These are phyloP conservation scores for Penicillium argentinense DNA, from an alignment of 495 filamentous ascomycete species.

Conservation along the genomic window DNA sequence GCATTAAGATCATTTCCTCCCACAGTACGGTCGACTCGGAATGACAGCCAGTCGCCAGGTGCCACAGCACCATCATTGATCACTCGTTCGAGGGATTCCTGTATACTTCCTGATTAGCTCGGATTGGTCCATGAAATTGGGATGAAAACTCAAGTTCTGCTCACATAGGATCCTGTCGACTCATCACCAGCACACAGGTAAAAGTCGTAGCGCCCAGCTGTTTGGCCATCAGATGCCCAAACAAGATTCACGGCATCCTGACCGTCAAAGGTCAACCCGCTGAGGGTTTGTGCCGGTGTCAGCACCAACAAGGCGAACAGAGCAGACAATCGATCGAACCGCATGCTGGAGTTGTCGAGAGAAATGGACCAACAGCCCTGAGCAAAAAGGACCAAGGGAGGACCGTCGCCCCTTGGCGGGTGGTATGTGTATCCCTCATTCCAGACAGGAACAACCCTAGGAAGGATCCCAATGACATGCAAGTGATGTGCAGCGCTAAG, in stretches of 20 bases:
- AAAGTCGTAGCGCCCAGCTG: conserved; percentile 58
- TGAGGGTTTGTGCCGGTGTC: conserved; percentile 55
- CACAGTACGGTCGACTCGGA: conserved; percentile 44
- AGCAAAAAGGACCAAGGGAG: conserved; percentile 4
- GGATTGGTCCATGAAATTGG: neutral
- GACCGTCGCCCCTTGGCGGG: conserved; percentile 9
- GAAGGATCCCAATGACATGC: neutral
- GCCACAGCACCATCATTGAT: conserved; percentile 42
- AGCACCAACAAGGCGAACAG: conserved; percentile 43
- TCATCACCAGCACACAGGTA: conserved; percentile 67
- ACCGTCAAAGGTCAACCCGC: conserved; percentile 48
- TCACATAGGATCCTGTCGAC: conserved; percentile 40
- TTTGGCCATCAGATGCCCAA: conserved; percentile 24
- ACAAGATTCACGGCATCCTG: conserved; percentile 46
- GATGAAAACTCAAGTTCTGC: neutral
- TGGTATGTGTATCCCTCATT: conserved; percentile 21
- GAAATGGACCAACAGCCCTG: conserved; percentile 2
- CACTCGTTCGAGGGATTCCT: conserved; percentile 47
- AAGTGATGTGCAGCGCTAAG: conserved; percentile 19
- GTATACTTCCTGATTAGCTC: conserved; percentile 2
- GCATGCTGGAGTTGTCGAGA: conserved; percentile 30
- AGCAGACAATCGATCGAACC: conserved; percentile 31
- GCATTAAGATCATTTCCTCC: conserved; percentile 56
- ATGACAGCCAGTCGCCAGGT: conserved; percentile 51
- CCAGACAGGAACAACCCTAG: conserved; percentile 3